phyloP scores from a whole-genome alignment of 345 rosid genomes.

The Hibiscus mutabilis region DNA sequence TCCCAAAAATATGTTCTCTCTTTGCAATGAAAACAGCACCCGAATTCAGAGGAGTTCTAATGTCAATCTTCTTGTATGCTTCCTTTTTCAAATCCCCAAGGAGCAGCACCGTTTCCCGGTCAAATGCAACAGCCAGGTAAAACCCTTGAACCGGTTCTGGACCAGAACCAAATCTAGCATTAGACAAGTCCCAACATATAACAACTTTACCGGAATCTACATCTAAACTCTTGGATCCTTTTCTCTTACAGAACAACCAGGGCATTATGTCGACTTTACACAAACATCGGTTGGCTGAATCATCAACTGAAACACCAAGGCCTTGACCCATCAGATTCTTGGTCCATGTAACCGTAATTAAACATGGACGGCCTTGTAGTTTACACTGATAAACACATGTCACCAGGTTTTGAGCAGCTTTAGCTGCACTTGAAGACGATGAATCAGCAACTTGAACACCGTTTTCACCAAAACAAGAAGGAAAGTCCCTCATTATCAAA shows the following conservation, averaged over 20 bases:
- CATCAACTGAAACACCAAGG: conserved; percentile 57
- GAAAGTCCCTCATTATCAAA: conserved; percentile 64
- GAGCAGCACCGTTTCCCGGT: conserved; percentile 53
- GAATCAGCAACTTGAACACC: conserved; percentile 91
- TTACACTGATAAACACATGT: conserved; percentile 70
- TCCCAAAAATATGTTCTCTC: conserved; percentile 79
- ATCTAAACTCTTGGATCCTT: conserved; percentile 54
- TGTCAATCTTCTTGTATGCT: conserved; percentile 62
- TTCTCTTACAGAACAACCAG: conserved; percentile 78
- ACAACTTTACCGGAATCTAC: conserved; percentile 45
- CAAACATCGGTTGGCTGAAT: conserved; percentile 48
- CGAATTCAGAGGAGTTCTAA: conserved; percentile 22
- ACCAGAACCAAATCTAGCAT: conserved; percentile 71
- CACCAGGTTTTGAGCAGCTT: conserved; percentile 67
- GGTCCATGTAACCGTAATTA: conserved; percentile 76
- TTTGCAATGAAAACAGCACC: conserved; percentile 52
- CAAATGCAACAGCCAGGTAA: conserved; percentile 53
- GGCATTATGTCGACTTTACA: conserved; percentile 85
- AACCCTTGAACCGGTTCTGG: conserved; percentile 77
- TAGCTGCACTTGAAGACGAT: conserved; percentile 46
- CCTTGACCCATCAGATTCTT: conserved; percentile 86
- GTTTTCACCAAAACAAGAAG: conserved; percentile 93
- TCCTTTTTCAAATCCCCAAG: conserved; percentile 81
- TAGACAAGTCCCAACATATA: conserved; percentile 66
- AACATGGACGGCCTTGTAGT: conserved; percentile 47